Conservation (phyloP, 225 moss, liverwort and hornwort genomes). For the Bryum argenteum region DNA sequence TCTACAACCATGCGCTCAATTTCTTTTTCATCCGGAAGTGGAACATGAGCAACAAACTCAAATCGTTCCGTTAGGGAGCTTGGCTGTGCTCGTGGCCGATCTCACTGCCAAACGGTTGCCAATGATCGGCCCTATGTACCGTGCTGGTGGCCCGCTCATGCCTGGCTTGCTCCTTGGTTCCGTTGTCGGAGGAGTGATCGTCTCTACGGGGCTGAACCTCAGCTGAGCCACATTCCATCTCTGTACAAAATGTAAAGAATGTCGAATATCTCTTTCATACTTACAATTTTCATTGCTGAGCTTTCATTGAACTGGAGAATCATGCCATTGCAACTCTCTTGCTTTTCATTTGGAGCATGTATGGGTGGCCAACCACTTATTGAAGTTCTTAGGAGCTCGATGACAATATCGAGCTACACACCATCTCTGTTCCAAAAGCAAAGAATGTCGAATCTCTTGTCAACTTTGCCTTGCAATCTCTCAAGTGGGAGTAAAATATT, state of each 20-base stretch:
- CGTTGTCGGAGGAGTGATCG: constrained; percentile 65
- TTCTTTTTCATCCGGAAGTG: constrained; percentile 94
- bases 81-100: constrained; percentile 66
- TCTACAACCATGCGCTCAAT: constrained; percentile 97
- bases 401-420: too few relatives aligned
- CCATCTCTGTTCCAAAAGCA: too few relatives aligned
- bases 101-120: constrained; percentile 60
- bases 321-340: neutral
- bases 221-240: neutral
- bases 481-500: too few relatives aligned
- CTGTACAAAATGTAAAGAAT: constrained; percentile 1
- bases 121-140: constrained; percentile 64
- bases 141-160: constrained; percentile 74
- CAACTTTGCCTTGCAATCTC: too few relatives aligned
- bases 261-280: neutral
- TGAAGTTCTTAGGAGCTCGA: too few relatives aligned
- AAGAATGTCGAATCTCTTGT: too few relatives aligned
- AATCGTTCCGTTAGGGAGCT: constrained; percentile 61
- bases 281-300: too few relatives aligned
- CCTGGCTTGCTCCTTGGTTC: constrained; percentile 77
- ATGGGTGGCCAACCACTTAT: too few relatives aligned
- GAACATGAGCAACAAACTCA: constrained; percentile 96
- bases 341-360: too few relatives aligned
- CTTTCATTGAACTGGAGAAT: neutral
- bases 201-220: constrained; percentile 50